phyloP scores from a whole-genome alignment of 179 eudicot genomes.

The Drosera spatulata region DNA sequence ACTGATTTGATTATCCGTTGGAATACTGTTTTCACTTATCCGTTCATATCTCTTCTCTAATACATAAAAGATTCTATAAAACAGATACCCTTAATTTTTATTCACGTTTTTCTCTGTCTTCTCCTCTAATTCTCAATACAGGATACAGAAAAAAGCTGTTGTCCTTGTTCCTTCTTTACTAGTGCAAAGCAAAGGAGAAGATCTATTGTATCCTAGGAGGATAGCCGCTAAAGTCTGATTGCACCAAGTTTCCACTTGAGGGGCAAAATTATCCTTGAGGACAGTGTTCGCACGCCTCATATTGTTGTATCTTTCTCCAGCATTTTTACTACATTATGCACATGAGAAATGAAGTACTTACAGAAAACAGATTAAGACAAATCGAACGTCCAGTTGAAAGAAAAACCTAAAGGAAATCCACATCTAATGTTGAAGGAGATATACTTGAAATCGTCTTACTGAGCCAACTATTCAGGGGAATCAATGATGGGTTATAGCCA shows the following conservation, averaged over 20 bases:
- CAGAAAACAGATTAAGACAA: too few species aligned
- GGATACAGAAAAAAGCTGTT: not conserved
- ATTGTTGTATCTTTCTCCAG: too few species aligned
- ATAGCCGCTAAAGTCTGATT: not conserved
- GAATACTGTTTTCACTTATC: not conserved
- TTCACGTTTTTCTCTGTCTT: not conserved
- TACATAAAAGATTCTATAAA: not conserved
- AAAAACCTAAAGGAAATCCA: too few species aligned
- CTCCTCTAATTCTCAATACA: not conserved
- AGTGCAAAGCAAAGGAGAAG: too few species aligned
- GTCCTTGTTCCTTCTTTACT: not conserved
- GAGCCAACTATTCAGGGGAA: too few species aligned
- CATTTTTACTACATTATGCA: too few species aligned
- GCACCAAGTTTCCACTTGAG: not conserved
- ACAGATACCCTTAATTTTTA: not conserved
- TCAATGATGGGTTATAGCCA: too few species aligned
- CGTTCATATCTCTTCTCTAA: not conserved
- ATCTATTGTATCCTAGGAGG: not conserved
- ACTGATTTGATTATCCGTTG: too few species aligned
- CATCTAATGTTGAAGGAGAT: too few species aligned
- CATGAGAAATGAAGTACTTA: too few species aligned
- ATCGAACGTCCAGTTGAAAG: too few species aligned
- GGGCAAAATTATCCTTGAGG: not conserved
- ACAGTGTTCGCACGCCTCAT: not conserved
- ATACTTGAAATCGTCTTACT: too few species aligned